A percentile compares a stretch with the other conserved stretches of the same genome.
Evolutionary conservation across 495 filamentous ascomycete genomes (phyloP).

Genomic region (Xylaria flabelliformis): DNA sequence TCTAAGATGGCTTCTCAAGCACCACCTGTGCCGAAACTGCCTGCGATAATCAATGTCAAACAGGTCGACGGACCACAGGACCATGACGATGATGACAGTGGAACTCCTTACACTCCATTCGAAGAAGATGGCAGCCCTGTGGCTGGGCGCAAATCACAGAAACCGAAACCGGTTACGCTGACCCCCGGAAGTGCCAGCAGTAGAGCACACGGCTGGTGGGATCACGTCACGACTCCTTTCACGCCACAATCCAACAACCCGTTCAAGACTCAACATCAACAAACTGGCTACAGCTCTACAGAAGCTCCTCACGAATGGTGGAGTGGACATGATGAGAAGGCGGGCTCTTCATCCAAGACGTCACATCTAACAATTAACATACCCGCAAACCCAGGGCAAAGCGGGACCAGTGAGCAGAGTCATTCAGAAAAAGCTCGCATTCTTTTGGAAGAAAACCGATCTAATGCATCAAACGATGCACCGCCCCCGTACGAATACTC

Average conservation of each 20-base stretch:
- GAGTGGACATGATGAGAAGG: constrained; percentile 43
- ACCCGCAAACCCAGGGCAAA: constrained; percentile 31
- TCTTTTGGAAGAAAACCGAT: constrained; percentile 41
- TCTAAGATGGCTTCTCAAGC: constrained; percentile 42
- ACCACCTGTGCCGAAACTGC: constrained; percentile 70
- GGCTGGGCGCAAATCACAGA: constrained; percentile 41
- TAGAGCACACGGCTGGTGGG: constrained; percentile 87
- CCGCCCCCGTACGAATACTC: constrained; percentile 55
- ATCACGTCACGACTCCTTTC: constrained; percentile 80
- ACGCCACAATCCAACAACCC: constrained; percentile 48
- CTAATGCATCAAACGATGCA: constrained; percentile 30
- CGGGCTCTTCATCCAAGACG: constrained; percentile 28
- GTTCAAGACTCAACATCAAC: constrained; percentile 40
- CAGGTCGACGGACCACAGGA: constrained; percentile 24
- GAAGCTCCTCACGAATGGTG: constrained; percentile 43
- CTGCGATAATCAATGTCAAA: constrained; percentile 45
- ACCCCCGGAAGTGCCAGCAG: constrained; percentile 55
- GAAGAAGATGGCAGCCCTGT: constrained; percentile 55
- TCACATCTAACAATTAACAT: constrained; percentile 29
- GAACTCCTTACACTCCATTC: constrained; percentile 51
- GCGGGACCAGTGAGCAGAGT: constrained; percentile 29
- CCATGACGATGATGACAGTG: constrained; percentile 35
- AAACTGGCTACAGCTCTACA: constrained; percentile 28
- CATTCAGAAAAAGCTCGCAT: constrained; percentile 48
- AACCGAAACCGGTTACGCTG: constrained; percentile 34